Evolutionary conservation across 2,329 filamentous ascomycete genomes (phyloP).

Genomic region (Plectosphaerella cucumerina): DNA sequence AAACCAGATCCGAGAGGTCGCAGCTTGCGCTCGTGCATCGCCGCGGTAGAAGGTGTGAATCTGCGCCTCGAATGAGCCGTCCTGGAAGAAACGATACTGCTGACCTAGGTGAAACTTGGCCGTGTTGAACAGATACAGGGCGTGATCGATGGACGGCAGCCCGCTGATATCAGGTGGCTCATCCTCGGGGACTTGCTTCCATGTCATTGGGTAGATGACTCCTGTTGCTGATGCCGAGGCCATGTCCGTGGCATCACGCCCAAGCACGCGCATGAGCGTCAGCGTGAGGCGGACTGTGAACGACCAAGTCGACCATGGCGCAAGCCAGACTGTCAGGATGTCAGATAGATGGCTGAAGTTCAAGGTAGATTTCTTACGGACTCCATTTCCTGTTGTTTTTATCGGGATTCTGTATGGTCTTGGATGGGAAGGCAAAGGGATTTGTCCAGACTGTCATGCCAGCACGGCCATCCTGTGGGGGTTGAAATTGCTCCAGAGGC

Average conservation of each 20-base stretch:
- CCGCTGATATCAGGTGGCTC: conserved; percentile 23
- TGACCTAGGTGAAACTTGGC: conserved; percentile 34
- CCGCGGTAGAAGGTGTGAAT: conserved; percentile 21
- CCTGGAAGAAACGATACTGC: conserved; percentile 29
- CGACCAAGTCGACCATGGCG: conserved; percentile 28
- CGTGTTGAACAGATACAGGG: conserved; percentile 25
- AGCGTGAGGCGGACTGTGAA: conserved; percentile 26
- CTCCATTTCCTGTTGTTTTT: conserved; percentile 29
- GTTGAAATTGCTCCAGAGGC: conserved; percentile 3
- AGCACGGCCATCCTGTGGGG: background rate
- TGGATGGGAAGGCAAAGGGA: conserved; percentile 22
- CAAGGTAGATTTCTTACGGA: conserved; percentile 14
- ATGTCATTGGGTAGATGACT: conserved; percentile 23
- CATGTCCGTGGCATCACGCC: conserved; percentile 15
- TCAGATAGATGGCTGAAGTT: background rate
- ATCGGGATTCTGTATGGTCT: conserved; percentile 22
- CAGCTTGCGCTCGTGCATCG: conserved; percentile 11
- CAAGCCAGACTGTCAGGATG: conserved; percentile 19
- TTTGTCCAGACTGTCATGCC: conserved; percentile 19
- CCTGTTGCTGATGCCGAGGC: conserved; percentile 17
- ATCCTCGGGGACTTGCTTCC: conserved; percentile 12
- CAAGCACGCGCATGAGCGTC: conserved; percentile 24
- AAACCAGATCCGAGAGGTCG: conserved; percentile 19
- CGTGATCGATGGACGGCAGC: conserved; percentile 27
- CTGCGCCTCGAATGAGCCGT: conserved; percentile 21